Conservation (phyloP, 1,139 yeast species). For the Saccharomyces hybrid region DNA sequence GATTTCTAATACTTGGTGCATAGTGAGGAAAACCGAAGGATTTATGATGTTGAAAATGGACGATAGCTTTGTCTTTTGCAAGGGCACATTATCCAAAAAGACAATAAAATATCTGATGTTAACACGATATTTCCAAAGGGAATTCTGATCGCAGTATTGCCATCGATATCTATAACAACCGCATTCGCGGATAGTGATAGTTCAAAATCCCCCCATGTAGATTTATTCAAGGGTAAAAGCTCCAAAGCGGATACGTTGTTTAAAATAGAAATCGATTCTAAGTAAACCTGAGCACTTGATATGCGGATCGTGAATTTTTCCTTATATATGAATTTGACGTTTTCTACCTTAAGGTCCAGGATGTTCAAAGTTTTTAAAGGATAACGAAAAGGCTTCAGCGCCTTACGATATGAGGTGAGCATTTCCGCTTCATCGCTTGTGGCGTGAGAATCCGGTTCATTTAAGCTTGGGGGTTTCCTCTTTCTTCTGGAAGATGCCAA, state of each 20-base stretch:
- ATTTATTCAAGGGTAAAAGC: constrained; percentile 14
- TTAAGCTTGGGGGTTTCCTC: background rate
- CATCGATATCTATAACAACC: constrained; percentile 13
- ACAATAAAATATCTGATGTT: constrained; percentile 22
- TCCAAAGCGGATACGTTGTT: constrained; percentile 20
- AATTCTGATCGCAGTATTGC: constrained; percentile 18
- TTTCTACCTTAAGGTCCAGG: constrained; percentile 28
- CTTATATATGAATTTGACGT: constrained; percentile 16
- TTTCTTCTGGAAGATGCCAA: constrained; percentile 6
- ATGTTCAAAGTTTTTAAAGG: constrained; percentile 15
- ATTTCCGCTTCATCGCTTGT: background rate
- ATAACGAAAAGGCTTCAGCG: constrained; percentile 10
- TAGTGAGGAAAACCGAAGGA: constrained; percentile 23
- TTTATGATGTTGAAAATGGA: constrained; percentile 26
- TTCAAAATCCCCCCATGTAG: constrained; percentile 20
- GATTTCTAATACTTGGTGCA: constrained; percentile 16
- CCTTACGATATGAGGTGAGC: constrained; percentile 8
- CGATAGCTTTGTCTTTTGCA: constrained; percentile 16
- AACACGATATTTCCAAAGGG: constrained; percentile 27
- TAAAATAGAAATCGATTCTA: constrained; percentile 18
- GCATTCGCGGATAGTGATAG: constrained; percentile 26
- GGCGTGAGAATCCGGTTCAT: background rate
- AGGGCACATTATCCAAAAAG: constrained; percentile 13
- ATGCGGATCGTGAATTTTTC: constrained; percentile 14
- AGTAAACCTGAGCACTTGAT: constrained; percentile 23